Evolutionary conservation across 2,329 filamentous ascomycete species (phyloP), one percentile per base, ranked within the genome.

Genomic region (Ceratocystiopsis sp.): DNA sequence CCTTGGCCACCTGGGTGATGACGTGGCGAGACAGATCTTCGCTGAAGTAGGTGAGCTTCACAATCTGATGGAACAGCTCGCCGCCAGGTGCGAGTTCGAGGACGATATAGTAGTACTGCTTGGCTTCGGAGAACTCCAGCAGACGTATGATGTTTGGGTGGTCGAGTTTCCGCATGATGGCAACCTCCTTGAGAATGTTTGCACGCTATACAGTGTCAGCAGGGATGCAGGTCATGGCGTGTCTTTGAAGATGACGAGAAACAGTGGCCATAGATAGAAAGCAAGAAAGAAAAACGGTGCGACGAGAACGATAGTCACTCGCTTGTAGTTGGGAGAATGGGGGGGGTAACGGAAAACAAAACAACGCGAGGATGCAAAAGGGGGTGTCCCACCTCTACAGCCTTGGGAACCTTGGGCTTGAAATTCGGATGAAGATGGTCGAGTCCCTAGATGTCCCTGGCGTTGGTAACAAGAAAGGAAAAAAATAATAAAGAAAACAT

Each of bases 21-120:
- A 96, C 89, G 59, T 96, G 91, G 51, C 91, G 74, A 42, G 87
- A 93, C 2, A 98, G 69, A 40, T 95, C 80, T 60, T 98, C 91
- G 65, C 89, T 96, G 59, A 98, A 98, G 60, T 96, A 98, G 14
- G 91, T 98, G 58, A 98, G 75, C 51, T 89, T 82, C 42, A 98
- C 91, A 53, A 98, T 96, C 59, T 96, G 89, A 60, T 98, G 91
- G 69, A 98, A 98, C 12, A 98, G 69, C 64, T 98, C 91, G 56
- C 91, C 91, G 46, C 91, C 91, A 0, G 87, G 86, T 45, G 89
- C 93, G 37, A 96, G 72, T 62, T 98, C 91, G 36, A 98, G 75
- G 37, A 98, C 78, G 53, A 98, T 95, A 65, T 93, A 98, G 63
- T 96, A 96, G 59, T 95, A 95, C 60, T 96, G 86, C 46, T 75